These are phyloP conservation scores for Colletotrichum liaoningense DNA, from an alignment of 2,329 filamentous ascomycete species.

Conservation along the genomic window DNA sequence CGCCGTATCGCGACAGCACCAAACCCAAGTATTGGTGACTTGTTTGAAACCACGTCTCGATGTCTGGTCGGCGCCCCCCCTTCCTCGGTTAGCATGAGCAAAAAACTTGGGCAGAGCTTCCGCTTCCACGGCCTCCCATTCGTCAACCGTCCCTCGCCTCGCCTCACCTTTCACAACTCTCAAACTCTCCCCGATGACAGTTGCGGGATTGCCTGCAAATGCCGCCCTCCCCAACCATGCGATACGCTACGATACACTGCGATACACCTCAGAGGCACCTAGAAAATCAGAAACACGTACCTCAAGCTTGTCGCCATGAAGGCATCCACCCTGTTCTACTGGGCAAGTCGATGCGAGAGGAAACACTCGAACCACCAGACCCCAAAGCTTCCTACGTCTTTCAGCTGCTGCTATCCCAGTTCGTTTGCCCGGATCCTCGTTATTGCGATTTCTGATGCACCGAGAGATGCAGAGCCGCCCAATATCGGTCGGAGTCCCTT, in stretches of 20 bases:
- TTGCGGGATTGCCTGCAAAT: not conserved
- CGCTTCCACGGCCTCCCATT: slow-evolving; percentile 21
- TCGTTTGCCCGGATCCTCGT: not conserved
- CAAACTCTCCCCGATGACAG: not conserved
- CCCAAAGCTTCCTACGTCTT: not conserved
- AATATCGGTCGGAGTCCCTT: not conserved
- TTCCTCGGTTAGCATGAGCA: slow-evolving; percentile 14
- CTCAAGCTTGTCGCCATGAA: slow-evolving; percentile 1
- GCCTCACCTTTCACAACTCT: slow-evolving; percentile 13
- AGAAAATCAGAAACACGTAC: slow-evolving; percentile 14
- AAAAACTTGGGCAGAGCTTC: slow-evolving; percentile 14
- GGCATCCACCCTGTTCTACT: slow-evolving; percentile 20
- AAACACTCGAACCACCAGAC: slow-evolving; percentile 12
- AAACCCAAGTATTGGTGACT: slow-evolving; percentile 19
- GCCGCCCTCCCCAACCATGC: not conserved
- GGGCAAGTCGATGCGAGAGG: slow-evolving; percentile 18
- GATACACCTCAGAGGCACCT: not conserved
- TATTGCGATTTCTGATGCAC: not conserved
- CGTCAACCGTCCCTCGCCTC: slow-evolving; percentile 5
- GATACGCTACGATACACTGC: not conserved
- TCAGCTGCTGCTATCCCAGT: not conserved
- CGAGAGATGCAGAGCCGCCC: slow-evolving; percentile 19
- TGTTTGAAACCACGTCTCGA: slow-evolving; percentile 20
- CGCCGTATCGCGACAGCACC: not conserved
- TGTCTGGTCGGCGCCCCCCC: not conserved